A percentile compares a stretch with the other conserved stretches of the same genome.
Conservation (phyloP, 1,284 basidiomycete species). For the Xanthoconium separans region DNA sequence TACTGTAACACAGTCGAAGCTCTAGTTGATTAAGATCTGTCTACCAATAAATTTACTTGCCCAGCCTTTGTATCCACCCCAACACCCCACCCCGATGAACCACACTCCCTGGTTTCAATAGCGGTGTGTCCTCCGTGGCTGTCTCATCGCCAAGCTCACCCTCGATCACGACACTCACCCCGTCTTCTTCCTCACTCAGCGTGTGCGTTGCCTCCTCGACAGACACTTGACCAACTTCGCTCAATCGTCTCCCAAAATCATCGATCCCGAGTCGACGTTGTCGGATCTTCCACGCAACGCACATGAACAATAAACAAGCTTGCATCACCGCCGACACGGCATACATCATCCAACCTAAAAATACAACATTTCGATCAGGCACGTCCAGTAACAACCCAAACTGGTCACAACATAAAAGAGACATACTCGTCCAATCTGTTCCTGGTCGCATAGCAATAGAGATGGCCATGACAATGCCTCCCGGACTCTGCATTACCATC, state of each 20-base stretch:
- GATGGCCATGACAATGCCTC: slow-evolving; percentile 84
- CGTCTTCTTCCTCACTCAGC: slow-evolving; percentile 13
- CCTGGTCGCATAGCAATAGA: slow-evolving; percentile 69
- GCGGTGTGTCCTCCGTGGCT: slow-evolving; percentile 24
- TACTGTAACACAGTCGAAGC: not conserved
- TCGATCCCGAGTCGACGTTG: slow-evolving; percentile 82
- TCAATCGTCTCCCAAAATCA: slow-evolving; percentile 82
- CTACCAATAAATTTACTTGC: slow-evolving; percentile 12
- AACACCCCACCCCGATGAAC: slow-evolving; percentile 25
- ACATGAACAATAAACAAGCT: slow-evolving; percentile 76
- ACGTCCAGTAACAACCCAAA: not conserved
- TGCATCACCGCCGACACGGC: slow-evolving; percentile 89
- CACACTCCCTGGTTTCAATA: slow-evolving; percentile 24
- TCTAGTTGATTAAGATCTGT: slow-evolving; percentile 4
- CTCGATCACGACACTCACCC: slow-evolving; percentile 24
- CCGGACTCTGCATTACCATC: slow-evolving; percentile 95
- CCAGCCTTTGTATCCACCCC: slow-evolving; percentile 28
- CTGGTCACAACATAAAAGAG: not conserved
- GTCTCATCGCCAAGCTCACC: slow-evolving; percentile 14
- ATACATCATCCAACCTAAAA: slow-evolving; percentile 77
- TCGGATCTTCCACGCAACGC: slow-evolving; percentile 75
- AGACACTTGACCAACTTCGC: not conserved
- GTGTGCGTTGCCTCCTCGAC: not conserved
- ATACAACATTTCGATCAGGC: not conserved
- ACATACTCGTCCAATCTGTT: slow-evolving; percentile 84